Evolutionary conservation across 768 basidiomycete genomes (phyloP).

Genomic region (Suillus discolor): DNA sequence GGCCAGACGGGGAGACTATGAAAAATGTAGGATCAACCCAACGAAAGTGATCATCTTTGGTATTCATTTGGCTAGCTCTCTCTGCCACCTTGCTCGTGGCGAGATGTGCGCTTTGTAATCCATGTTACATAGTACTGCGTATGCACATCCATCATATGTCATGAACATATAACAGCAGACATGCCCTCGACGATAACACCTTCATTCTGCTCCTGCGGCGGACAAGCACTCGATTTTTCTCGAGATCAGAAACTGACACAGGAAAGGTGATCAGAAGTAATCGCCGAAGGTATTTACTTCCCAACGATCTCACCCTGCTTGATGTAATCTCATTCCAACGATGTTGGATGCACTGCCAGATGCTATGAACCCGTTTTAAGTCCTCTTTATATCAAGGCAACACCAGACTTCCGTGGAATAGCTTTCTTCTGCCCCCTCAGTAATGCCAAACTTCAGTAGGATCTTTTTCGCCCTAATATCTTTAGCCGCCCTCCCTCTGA

Average conservation of each 20-base stretch:
- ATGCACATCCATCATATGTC: neutral
- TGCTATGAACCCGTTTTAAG: neutral
- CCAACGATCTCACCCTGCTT: neutral
- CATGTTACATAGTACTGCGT: neutral
- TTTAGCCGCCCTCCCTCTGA: constrained; percentile 1
- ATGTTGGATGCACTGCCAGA: neutral
- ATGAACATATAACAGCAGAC: neutral
- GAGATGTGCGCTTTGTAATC: neutral
- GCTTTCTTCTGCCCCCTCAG: neutral
- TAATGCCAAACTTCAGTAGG: neutral
- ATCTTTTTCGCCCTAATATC: neutral
- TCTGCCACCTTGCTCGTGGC: neutral
- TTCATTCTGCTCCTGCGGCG: neutral
- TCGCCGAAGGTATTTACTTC: neutral
- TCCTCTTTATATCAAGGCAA: neutral
- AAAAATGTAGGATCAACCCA: neutral
- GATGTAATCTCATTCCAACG: neutral
- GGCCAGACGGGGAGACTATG: neutral
- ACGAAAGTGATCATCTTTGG: neutral
- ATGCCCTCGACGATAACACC: neutral
- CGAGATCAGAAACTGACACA: neutral
- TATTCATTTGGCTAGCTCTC: neutral
- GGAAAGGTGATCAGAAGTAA: neutral
- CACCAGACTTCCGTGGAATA: neutral
- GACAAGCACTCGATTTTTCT: neutral